Evolutionary conservation across 768 basidiomycete species (phyloP), one percentile per base, ranked within the genome.

Genomic region (Calocybe cyanea): DNA sequence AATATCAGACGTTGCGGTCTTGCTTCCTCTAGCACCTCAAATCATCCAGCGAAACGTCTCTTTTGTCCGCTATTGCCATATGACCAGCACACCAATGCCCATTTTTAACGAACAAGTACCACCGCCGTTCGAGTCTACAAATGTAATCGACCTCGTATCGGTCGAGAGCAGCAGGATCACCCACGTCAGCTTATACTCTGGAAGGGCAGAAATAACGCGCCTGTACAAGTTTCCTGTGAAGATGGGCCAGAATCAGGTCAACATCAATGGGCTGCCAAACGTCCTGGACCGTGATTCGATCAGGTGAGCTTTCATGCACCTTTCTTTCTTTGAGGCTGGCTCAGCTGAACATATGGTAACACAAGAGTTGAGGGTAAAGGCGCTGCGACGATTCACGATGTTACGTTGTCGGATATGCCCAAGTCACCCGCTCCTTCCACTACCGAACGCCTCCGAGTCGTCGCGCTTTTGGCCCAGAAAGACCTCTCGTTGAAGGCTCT

Each of bases 291-390:
- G 52, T 4, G 60, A 65, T 4, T 65, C 63, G 11, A 48, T 70
- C 2, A 52, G 64, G 68, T 66, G 50, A 15, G 56, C 17, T 35
- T 14, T 35, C 34, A 7, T 8, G n/a, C n/a, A 18, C 15, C 2
- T 11, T 34, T n/a, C 17, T 11, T n/a, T 19, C 15, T 21, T 25
- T 14, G 21, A 24, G 25, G 15, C 7, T 31, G 4, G 6, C 5
- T 23, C 17, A n/a, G n/a, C n/a, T n/a, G n/a, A 34, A 30, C 33
- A 14, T 10, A n/a, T 6, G 10, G 8, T 14, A 23, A 2, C 31
- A 31, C 33, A 71, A n/a, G 68, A 38, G 65, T 69, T 3, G 64
- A 66, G 47, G 65, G 67, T 3, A 56, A 54, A 10, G 68, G 68
- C 2, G 45, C 56, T 2, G 63, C 63, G 14, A 65, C 61, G 3